Conservation (phyloP, 345 rosid species). For the Ailanthus altissimus region DNA sequence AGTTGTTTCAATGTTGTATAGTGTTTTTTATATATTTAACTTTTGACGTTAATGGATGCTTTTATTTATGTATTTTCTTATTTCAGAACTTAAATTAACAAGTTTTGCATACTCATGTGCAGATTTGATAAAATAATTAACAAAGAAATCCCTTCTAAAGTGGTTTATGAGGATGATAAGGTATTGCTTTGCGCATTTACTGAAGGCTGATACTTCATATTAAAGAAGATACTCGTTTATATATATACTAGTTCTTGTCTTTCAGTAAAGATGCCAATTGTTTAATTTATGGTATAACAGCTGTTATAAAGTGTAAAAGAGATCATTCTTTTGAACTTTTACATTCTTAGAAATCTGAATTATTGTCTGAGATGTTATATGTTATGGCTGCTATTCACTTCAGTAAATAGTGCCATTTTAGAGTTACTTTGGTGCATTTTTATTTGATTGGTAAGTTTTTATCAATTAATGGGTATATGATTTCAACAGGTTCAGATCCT, state of each 20-base stretch:
- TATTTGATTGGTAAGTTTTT: neutral
- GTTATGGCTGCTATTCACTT: neutral
- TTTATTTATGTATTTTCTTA: no score
- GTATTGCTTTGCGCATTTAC: slow-evolving; percentile 28
- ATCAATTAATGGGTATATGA: neutral
- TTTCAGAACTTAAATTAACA: neutral
- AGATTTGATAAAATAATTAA: slow-evolving; percentile 93
- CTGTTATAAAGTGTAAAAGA: neutral
- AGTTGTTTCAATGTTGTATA: no score
- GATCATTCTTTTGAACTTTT: neutral
- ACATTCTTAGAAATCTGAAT: neutral
- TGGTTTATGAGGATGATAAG: slow-evolving; percentile 91
- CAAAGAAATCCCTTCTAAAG: slow-evolving; percentile 79
- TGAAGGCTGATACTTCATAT: neutral
- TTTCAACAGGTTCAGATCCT: neutral
- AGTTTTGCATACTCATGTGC: slow-evolving; percentile 21
- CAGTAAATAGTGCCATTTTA: neutral
- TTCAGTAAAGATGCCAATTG: neutral
- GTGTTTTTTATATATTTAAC: neutral
- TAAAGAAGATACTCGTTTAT: neutral
- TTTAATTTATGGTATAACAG: neutral
- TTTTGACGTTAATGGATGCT: neutral
- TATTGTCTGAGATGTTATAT: neutral
- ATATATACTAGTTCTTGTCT: neutral
- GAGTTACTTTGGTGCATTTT: neutral